Percentiles rank a stretch among this genome's conserved stretches.
These are phyloP conservation scores for Periglandula ipomoeae DNA, from an alignment of 2,329 filamentous ascomycete species.

Conservation along the genomic window DNA sequence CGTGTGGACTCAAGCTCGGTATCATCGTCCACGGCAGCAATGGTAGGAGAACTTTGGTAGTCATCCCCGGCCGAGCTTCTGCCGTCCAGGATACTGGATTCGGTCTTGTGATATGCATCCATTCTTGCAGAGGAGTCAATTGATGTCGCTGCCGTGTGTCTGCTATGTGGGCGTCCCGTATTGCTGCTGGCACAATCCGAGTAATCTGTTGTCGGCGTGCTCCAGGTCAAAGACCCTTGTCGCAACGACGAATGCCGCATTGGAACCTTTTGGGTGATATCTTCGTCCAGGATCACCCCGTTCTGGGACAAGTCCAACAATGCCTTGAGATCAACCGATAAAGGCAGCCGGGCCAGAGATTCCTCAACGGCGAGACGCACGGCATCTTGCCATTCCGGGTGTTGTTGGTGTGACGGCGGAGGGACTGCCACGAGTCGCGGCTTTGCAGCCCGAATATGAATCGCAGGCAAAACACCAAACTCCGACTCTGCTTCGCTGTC, in stretches of 20 bases:
- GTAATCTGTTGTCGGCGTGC: constrained; percentile 25
- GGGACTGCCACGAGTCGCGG: not conserved
- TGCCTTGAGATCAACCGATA: constrained; percentile 4
- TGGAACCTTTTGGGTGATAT: constrained; percentile 6
- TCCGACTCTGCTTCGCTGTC: not conserved
- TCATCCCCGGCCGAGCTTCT: constrained; percentile 1
- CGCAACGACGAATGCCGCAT: constrained; percentile 14
- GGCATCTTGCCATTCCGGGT: constrained; percentile 5
- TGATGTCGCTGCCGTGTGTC: constrained; percentile 36
- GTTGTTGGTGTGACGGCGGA: not conserved
- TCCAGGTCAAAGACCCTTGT: constrained; percentile 29
- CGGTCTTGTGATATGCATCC: constrained; percentile 10
- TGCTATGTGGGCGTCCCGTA: constrained; percentile 30
- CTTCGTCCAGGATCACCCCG: constrained; percentile 1
- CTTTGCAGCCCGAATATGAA: not conserved
- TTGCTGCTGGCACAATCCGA: constrained; percentile 32
- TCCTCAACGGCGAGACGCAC: constrained; percentile 8
- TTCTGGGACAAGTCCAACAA: constrained; percentile 4
- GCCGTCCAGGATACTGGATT: not conserved
- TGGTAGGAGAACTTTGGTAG: not conserved
- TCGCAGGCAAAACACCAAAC: not conserved
- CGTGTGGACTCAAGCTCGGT: not conserved
- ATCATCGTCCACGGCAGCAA: constrained; percentile 2
- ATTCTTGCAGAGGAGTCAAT: constrained; percentile 21
- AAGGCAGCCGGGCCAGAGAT: constrained; percentile 6